Percentiles rank a stretch among this genome's conserved stretches.
phyloP scores from a whole-genome alignment of 2,329 filamentous ascomycete genomes.

The Bipolaris gigantea region DNA sequence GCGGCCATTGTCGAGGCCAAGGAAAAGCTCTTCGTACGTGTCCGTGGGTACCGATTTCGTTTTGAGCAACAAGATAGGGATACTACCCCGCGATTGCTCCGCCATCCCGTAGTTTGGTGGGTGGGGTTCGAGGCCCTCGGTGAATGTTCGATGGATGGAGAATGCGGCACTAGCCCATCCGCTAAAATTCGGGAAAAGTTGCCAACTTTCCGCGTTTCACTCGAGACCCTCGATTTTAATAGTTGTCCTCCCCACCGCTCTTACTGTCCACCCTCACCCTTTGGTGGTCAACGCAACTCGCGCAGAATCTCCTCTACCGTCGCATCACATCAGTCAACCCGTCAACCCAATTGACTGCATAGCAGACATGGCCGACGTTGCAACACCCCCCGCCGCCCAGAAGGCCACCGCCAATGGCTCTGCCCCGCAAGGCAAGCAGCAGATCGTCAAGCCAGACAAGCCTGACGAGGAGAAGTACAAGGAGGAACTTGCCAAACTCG shows the following conservation, averaged over 20 bases:
- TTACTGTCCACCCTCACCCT: slow-evolving; percentile 5
- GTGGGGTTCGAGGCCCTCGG: slow-evolving; percentile 9
- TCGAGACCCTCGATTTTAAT: slow-evolving; percentile 30
- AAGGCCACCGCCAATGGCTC: slow-evolving; percentile 35
- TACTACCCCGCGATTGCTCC: slow-evolving; percentile 22
- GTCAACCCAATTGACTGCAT: slow-evolving; percentile 25
- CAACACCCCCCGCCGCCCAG: slow-evolving; percentile 42
- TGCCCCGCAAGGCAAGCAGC: slow-evolving; percentile 42
- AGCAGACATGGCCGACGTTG: slow-evolving; percentile 41
- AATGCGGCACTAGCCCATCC: slow-evolving; percentile 12
- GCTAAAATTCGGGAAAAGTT: slow-evolving; percentile 30
- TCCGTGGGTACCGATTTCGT: slow-evolving; percentile 73
- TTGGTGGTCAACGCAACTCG: slow-evolving; percentile 8
- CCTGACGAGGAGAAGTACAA: slow-evolving; percentile 87
- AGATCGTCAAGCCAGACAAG: slow-evolving; percentile 70
- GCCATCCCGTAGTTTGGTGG: slow-evolving; percentile 27
- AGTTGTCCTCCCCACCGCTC: slow-evolving; percentile 22
- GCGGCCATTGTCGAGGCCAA: slow-evolving; percentile 45
- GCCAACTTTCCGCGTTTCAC: slow-evolving; percentile 19
- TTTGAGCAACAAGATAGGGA: slow-evolving; percentile 73
- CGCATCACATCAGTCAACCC: slow-evolving; percentile 17
- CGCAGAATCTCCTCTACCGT: slow-evolving; percentile 12
- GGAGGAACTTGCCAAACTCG: slow-evolving; percentile 73
- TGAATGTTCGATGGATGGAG: slow-evolving; percentile 6
- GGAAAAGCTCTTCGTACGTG: slow-evolving; percentile 71